Percentiles rank a stretch among this genome's conserved stretches.
phyloP scores from a whole-genome alignment of 2,329 filamentous ascomycete species.

The Colletotrichum graminicola region DNA sequence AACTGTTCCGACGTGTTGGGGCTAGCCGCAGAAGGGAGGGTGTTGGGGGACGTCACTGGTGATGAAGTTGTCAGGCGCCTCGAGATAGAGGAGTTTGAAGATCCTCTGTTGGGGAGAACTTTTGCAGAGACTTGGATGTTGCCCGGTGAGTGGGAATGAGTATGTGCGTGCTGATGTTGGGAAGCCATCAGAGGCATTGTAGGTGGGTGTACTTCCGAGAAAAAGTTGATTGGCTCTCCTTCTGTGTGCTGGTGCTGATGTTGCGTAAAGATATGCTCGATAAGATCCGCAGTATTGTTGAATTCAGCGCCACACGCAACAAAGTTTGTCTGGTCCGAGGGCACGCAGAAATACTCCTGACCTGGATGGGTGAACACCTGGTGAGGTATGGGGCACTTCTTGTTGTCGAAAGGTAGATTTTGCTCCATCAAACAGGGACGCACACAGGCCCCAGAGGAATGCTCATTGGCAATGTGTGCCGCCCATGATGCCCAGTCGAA shows the following conservation, averaged over 20 bases:
- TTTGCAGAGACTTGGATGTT: not conserved
- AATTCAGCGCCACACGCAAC: slow-evolving; percentile 12
- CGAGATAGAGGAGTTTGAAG: slow-evolving; percentile 3
- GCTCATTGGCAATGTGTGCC: slow-evolving; percentile 49
- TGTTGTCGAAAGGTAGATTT: slow-evolving; percentile 33
- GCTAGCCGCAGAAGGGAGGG: not conserved
- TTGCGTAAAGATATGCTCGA: slow-evolving; percentile 19
- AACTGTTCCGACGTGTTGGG: slow-evolving; percentile 42
- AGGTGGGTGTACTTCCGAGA: not conserved
- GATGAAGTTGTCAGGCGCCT: slow-evolving; percentile 12
- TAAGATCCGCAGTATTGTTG: slow-evolving; percentile 1
- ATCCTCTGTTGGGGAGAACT: not conserved
- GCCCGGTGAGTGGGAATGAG: not conserved
- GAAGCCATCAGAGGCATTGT: slow-evolving; percentile 9
- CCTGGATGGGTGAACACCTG: slow-evolving; percentile 40
- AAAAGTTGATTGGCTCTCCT: not conserved
- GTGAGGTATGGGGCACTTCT: slow-evolving; percentile 43
- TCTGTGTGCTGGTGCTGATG: slow-evolving; percentile 9
- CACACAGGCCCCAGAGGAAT: slow-evolving; percentile 36
- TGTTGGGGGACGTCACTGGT: slow-evolving; percentile 6
- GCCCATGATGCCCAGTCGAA: slow-evolving; percentile 29
- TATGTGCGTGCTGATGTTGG: not conserved
- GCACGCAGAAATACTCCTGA: slow-evolving; percentile 12
- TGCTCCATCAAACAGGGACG: slow-evolving; percentile 44
- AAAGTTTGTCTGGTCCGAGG: slow-evolving; percentile 6